phyloP scores from a whole-genome alignment of 23 red algal genomes.

The Gracilaria vermiculophylla region DNA sequence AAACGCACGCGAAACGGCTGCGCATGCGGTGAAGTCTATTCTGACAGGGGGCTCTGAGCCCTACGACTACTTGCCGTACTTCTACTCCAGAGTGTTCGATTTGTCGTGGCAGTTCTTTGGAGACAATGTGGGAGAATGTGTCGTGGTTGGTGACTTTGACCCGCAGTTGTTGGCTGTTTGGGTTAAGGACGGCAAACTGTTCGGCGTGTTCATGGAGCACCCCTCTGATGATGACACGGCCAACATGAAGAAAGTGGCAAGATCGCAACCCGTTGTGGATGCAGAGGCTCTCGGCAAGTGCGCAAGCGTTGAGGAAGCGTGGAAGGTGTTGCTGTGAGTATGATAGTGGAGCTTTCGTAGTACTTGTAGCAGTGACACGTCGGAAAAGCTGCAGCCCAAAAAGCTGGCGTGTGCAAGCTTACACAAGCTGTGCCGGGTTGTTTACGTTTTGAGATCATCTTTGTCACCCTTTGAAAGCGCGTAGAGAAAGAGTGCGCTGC shows the following conservation, averaged over 20 bases:
- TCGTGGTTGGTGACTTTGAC: conserved; percentile 79
- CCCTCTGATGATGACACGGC: conserved; percentile 74
- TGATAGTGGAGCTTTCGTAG: too few species aligned
- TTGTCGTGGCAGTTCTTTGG: conserved; percentile 96
- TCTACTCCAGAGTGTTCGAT: conserved; percentile 92
- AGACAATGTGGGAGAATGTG: conserved; percentile 71
- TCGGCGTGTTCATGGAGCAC: conserved; percentile 85
- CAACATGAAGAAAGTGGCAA: conserved; percentile 78
- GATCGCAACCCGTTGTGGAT: conserved; percentile 68
- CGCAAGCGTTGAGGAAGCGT: conserved; percentile 11
- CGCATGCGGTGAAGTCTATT: conserved; percentile 87
- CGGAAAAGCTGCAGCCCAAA: too few species aligned
- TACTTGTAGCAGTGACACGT: too few species aligned
- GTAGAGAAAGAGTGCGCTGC: conserved; percentile 52
- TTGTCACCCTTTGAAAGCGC: conserved; percentile 1
- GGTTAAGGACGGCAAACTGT: conserved; percentile 69
- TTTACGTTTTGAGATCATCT: neutral
- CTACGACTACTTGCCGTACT: conserved; percentile 99
- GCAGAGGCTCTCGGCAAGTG: conserved; percentile 50
- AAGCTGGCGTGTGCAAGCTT: too few species aligned
- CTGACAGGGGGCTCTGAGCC: conserved; percentile 10
- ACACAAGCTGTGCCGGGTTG: neutral
- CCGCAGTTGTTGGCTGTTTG: conserved; percentile 84
- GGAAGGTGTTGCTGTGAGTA: conserved; percentile 36
- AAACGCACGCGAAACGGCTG: conserved; percentile 87